Evolutionary conservation across 73 alveolate genomes (phyloP), one percentile per base, ranked within the genome.

Genomic region (Uronychia setigera): DNA sequence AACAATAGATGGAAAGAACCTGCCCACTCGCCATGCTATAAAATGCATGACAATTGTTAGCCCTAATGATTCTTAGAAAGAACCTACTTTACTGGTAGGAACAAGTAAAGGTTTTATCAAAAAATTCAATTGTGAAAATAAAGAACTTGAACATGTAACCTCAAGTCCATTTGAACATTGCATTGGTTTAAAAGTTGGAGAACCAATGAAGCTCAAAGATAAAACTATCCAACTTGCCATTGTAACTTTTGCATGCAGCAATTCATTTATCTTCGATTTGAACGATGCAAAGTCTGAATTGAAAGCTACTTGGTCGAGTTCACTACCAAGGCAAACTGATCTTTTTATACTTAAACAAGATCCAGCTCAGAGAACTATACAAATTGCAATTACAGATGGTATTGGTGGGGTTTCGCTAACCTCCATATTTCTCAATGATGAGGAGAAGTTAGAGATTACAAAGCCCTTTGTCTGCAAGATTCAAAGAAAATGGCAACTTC

Each of bases 401-500:
- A 14, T 57, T 14, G 74, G 74, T 57, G 74, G 13, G 13, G 26
- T 26, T 57, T 14, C 13, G 74, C 27, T 57, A n/a, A n/a, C n/a
- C n/a, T n/a, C n/a, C n/a, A n/a, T n/a, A n/a, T n/a, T n/a, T n/a
- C n/a, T n/a, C n/a, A n/a, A n/a, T n/a, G n/a, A n/a, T n/a, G n/a
- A n/a, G n/a, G n/a, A n/a, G n/a, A n/a, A n/a, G n/a, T n/a, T n/a
- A n/a, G n/a, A n/a, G n/a, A n/a, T n/a, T n/a, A n/a, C n/a, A n/a
- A n/a, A n/a, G n/a, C n/a, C n/a, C n/a, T 1, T 5, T 67, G 76
- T 11, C 1, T 86, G 30, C 77, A 79, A 79, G 46, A 74, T 80
- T 1, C 1, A 9, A 0, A 79, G 74, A 25, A 86, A 86, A 33
- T 29, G 83, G 13, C 84, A 86, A 27, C 67, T 86, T 29, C 33